These are phyloP conservation scores for Talaromyces verruculosus DNA, from an alignment of 2,329 filamentous ascomycete genomes.

Conservation along the genomic window DNA sequence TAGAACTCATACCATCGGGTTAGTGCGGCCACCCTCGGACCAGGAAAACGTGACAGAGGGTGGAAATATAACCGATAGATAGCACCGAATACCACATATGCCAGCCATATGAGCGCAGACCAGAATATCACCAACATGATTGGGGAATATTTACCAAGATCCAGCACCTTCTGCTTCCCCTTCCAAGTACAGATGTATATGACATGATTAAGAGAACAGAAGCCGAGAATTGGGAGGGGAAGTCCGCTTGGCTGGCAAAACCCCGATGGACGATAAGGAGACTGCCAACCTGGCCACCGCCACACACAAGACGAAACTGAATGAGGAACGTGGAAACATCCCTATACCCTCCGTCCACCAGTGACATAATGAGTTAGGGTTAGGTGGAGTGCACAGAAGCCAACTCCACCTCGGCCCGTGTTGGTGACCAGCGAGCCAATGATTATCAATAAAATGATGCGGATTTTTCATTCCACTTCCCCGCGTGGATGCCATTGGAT, in stretches of 20 bases:
- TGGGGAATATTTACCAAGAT: background rate
- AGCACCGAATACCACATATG: slow-evolving; percentile 23
- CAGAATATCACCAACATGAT: background rate
- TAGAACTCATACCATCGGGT: slow-evolving; percentile 39
- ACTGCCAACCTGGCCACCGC: background rate
- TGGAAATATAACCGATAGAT: slow-evolving; percentile 37
- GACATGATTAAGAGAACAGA: background rate
- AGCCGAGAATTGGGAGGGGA: background rate
- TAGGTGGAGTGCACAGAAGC: background rate
- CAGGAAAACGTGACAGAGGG: slow-evolving; percentile 35
- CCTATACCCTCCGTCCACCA: background rate
- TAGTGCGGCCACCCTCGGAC: slow-evolving; percentile 34
- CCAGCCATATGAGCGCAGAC: background rate
- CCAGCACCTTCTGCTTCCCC: background rate
- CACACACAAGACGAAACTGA: background rate
- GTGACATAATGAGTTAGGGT: background rate
- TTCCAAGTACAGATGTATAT: background rate
- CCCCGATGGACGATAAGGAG: background rate
- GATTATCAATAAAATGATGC: background rate
- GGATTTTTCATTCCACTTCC: background rate
- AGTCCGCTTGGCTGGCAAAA: background rate
- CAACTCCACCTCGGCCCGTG: slow-evolving; percentile 7
- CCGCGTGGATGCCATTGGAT: background rate
- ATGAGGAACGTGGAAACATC: background rate
- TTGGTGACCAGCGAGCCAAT: slow-evolving; percentile 1